Conservation (phyloP, 495 filamentous ascomycete species). For the Aspergillus panamensis region DNA sequence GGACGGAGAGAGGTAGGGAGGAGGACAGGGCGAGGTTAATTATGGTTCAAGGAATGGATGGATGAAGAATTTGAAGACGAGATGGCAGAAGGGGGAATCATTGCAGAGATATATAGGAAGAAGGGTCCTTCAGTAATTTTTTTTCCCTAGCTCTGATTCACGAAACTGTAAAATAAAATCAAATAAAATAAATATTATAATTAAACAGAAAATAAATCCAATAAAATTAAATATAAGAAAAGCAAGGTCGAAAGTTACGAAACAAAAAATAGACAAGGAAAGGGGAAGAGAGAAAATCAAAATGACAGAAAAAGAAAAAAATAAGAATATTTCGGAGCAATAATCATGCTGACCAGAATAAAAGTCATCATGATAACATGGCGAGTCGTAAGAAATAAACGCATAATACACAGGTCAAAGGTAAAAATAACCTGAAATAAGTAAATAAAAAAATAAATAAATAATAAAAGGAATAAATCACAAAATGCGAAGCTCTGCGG, state of each 20-base stretch:
- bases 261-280: conserved; percentile 17
- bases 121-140: conserved; percentile 20
- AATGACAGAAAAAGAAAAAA: conserved; percentile 10
- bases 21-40: conserved; percentile 22
- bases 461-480: conserved; percentile 5
- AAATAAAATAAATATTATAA: conserved; percentile 18
- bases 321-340: conserved; percentile 3
- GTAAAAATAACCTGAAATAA: not conserved
- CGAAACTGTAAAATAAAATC: not conserved
- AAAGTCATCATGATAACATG: conserved; percentile 15
- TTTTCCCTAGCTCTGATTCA: conserved; percentile 5
- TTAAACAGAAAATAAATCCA: conserved; percentile 16
- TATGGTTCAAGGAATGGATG: conserved; percentile 26
- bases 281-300: conserved; percentile 15
- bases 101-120: conserved; percentile 31
- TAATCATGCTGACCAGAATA: conserved; percentile 9
- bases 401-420: not conserved
- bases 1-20: conserved; percentile 18
- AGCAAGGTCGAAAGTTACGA: conserved; percentile 13
- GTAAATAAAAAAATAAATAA: conserved; percentile 8
- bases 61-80: conserved; percentile 28
- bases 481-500: conserved; percentile 21
- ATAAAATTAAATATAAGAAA: conserved; percentile 12
- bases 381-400: conserved; percentile 3
- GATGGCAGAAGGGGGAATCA: conserved; percentile 21